Evolutionary conservation across 441 rosid genomes (phyloP), one percentile per base, ranked within the genome.

Genomic region (Pelargonium cotyledonis): DNA sequence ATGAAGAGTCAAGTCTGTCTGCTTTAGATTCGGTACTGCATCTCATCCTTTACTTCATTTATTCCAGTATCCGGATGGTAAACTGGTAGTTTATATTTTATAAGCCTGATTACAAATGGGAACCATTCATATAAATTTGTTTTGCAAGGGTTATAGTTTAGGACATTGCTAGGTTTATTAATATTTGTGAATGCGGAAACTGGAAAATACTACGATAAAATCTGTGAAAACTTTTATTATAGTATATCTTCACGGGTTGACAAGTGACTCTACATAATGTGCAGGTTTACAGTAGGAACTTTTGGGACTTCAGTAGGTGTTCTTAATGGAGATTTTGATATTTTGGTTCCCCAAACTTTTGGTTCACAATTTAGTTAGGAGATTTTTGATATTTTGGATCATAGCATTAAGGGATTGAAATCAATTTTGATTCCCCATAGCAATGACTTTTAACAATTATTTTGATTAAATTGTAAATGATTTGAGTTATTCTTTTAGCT

Each of bases 381-480:
- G 65, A 66, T 21, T 75, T 81, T 76, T 76, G 78, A 72, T 63
- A 29, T 73, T 18, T 67, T 75, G 75, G 72, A 76, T 71, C 68
- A 63, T 66, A 65, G 58, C 70, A 76, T 69, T 75, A 61, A 29
- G 58, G 65, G 68, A 72, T 72, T 55, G 49, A 47, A 70, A 58
- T 57, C 1, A 26, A 44, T 47, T 73, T 47, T 62, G 10, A 11
- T 29, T 73, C 67, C 16, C 31, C 58, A 63, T 65, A 68, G 65
- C 53, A 23, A 60, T 65, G 73, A 62, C 77, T 66, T 67, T 12
- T 19, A 70, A 67, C 43, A 44, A 63, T 76, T 76, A 70, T 62
- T 77, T 77, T 77, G 63, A 74, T 72, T 75, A 69, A 65, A 73
- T 65, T 80, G 81, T 79, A 78, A 65, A 80, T 40, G 79, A 80